Percentiles rank a stretch among this genome's conserved stretches.
Evolutionary conservation across 371 early-diverging fungal species (phyloP).

Genomic region (Mucor racemosus): DNA sequence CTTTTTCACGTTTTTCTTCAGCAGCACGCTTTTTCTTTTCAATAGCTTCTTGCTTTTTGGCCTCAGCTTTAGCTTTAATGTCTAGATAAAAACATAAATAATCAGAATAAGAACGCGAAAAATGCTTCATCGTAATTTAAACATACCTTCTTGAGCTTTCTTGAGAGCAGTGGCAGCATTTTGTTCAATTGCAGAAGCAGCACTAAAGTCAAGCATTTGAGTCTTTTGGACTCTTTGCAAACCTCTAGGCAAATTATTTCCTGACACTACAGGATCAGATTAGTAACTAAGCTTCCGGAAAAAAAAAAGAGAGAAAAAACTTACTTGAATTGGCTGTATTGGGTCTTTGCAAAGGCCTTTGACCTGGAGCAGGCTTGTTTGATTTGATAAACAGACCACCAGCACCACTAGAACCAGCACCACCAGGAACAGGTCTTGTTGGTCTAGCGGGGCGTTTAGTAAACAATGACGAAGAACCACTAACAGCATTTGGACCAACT

Average conservation of each 20-base stretch:
- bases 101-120: neutral
- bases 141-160: slow-evolving; percentile 28
- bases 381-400: slow-evolving; percentile 24
- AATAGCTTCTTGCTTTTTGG: slow-evolving; percentile 22
- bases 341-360: slow-evolving; percentile 14
- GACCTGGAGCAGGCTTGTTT: slow-evolving; percentile 9
- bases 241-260: slow-evolving; percentile 26
- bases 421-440: slow-evolving; percentile 16
- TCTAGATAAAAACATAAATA: slow-evolving; percentile 3
- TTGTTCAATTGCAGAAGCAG: slow-evolving; percentile 29
- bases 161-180: slow-evolving; percentile 16
- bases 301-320: neutral
- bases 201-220: slow-evolving; percentile 34
- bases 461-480: slow-evolving; percentile 16
- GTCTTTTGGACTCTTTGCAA: slow-evolving; percentile 25
- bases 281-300: neutral
- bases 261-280: neutral
- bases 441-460: slow-evolving; percentile 21
- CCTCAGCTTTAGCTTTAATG: slow-evolving; percentile 19
- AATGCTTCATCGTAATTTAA: no score
- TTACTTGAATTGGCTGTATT: neutral
- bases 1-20: slow-evolving; percentile 21
- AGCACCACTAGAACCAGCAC: slow-evolving; percentile 11
- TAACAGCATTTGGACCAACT: neutral
- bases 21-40: slow-evolving; percentile 18